Percentiles rank a stretch among this genome's conserved stretches.
phyloP scores from a whole-genome alignment of 495 filamentous ascomycete genomes.

The Penicillium coffeae region DNA sequence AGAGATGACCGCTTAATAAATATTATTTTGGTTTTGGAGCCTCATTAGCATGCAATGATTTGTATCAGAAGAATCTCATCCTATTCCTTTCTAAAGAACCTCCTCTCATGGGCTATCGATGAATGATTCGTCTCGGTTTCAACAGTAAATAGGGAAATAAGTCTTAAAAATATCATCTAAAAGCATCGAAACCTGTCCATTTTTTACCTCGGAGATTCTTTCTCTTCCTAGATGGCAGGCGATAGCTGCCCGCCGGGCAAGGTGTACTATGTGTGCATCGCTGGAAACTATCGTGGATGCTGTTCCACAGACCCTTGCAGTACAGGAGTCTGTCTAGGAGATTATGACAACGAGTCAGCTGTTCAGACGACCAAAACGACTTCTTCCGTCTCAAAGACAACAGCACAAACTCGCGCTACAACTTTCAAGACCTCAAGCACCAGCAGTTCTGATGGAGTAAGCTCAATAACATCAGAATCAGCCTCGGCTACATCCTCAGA shows the following conservation, averaged over 20 bases:
- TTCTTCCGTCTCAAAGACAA: constrained; percentile 7
- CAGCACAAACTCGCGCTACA: not conserved
- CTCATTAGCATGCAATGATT: no score
- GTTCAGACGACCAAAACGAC: not conserved
- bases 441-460: not conserved
- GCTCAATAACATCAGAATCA: not conserved
- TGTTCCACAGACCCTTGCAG: constrained; percentile 38
- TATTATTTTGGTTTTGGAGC: no score
- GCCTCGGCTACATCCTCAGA: not conserved
- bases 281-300: constrained; percentile 31
- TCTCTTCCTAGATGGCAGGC: constrained; percentile 9
- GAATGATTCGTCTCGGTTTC: no score
- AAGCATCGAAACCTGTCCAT: no score
- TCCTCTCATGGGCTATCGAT: no score
- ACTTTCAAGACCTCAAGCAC: not conserved
- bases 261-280: constrained; percentile 31
- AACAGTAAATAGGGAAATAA: no score
- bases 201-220: no score
- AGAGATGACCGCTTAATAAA: no score
- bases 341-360: no score
- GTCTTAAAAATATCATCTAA: no score
- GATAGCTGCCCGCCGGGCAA: constrained; percentile 15
- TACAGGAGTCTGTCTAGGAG: constrained; percentile 31
- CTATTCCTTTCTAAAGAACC: no score
- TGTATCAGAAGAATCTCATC: no score